Percentiles rank a stretch among this genome's conserved stretches.
These are phyloP conservation scores for Ustilago loliicola DNA, from an alignment of 1,284 basidiomycete species.

Conservation along the genomic window DNA sequence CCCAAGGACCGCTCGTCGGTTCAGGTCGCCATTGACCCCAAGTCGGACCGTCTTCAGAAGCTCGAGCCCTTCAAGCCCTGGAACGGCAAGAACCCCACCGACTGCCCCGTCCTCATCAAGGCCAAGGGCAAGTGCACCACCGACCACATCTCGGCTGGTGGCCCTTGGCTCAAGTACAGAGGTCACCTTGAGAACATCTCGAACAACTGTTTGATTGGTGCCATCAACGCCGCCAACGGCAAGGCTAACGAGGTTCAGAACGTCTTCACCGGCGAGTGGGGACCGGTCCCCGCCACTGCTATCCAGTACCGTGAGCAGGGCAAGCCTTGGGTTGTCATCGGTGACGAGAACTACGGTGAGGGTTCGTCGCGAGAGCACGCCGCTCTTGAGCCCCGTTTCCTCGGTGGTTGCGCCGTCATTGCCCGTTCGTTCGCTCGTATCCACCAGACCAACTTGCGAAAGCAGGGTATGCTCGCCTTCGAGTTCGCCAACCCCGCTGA, in stretches of 20 bases:
- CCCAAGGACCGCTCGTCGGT: slow-evolving; percentile 87
- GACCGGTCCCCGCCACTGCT: slow-evolving; percentile 84
- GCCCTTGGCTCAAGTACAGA: slow-evolving; percentile 99
- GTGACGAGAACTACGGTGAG: slow-evolving; percentile 89
- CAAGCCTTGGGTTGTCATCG: slow-evolving; percentile 94
- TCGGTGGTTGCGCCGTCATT: slow-evolving; percentile 95
- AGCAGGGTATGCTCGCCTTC: slow-evolving; percentile 68
- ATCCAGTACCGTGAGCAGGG: slow-evolving; percentile 89
- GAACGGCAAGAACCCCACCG: slow-evolving; percentile 91
- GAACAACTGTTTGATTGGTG: slow-evolving; percentile 95
- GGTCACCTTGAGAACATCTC: slow-evolving; percentile 99
- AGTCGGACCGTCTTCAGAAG: slow-evolving; percentile 93
- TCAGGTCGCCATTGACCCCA: slow-evolving; percentile 87
- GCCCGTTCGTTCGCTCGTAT: slow-evolving; percentile 97
- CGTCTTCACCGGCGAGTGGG: slow-evolving; percentile 88
- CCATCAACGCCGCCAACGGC: slow-evolving; percentile 93
- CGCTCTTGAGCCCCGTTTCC: slow-evolving; percentile 95
- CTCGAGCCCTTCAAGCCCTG: slow-evolving; percentile 90
- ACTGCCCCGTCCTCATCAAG: slow-evolving; percentile 96
- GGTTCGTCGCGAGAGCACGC: slow-evolving; percentile 98
- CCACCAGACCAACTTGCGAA: slow-evolving; percentile 95
- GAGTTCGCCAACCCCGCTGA: slow-evolving; percentile 67
- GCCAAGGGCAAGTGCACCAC: slow-evolving; percentile 97
- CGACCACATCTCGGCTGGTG: slow-evolving; percentile 85
- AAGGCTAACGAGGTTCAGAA: slow-evolving; percentile 96